Evolutionary conservation across 176 grass and related monocot species (phyloP).

Genomic region (Zea luxurians): DNA sequence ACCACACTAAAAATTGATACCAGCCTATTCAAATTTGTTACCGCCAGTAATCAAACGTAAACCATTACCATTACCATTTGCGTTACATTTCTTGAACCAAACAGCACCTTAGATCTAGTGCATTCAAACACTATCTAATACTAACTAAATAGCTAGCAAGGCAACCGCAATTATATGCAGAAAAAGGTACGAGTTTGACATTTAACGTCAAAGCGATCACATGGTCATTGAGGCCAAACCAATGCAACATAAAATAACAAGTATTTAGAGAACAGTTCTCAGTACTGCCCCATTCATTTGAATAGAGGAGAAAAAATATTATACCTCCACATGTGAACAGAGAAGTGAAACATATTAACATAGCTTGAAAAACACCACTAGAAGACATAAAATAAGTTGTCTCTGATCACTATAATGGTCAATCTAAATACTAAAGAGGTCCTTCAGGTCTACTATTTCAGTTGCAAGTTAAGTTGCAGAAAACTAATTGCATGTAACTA

Average conservation of each 20-base stretch:
- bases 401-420: conserved; percentile 19
- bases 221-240: neutral
- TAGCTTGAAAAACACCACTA: conserved; percentile 3
- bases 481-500: neutral
- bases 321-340: neutral
- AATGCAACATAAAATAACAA: neutral
- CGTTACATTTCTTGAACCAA: no score
- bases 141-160: neutral
- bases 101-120: no score
- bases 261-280: neutral
- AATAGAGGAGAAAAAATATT: neutral
- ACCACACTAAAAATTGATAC: no score
- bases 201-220: conserved; percentile 21
- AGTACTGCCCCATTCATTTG: conserved; percentile 12
- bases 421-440: conserved; percentile 30
- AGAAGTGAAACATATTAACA: conserved; percentile 25
- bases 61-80: no score
- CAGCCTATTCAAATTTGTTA: no score
- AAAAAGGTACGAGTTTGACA: neutral
- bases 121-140: neutral
- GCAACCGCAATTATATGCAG: neutral
- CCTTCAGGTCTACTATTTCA: neutral
- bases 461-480: neutral
- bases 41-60: no score
- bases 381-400: conserved; percentile 24